phyloP scores from a whole-genome alignment of 2,329 filamentous ascomycete species.

The Ophiobolus disseminans region DNA sequence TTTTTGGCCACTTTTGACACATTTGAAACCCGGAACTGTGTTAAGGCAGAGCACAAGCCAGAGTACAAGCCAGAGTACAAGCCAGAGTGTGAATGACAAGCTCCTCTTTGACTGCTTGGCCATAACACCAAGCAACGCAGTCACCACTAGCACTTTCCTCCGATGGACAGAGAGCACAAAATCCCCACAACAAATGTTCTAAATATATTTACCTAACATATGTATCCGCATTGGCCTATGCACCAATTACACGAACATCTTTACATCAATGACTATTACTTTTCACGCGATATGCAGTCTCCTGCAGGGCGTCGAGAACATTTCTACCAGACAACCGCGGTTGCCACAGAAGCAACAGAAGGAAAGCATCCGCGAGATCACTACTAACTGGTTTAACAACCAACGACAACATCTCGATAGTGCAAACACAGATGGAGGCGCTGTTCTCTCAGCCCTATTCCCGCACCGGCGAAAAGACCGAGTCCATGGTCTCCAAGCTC shows the following conservation, averaged over 20 bases:
- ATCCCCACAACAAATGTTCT: too few relatives aligned
- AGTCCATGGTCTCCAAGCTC: constrained; percentile 73
- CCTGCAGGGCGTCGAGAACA: constrained; percentile 69
- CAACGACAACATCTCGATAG: constrained; percentile 67
- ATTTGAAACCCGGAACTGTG: too few relatives aligned
- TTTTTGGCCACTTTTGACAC: too few relatives aligned
- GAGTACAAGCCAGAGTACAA: too few relatives aligned
- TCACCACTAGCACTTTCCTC: too few relatives aligned
- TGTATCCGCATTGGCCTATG: too few relatives aligned
- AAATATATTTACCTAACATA: too few relatives aligned
- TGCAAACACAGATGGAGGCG: constrained; percentile 63
- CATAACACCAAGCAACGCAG: too few relatives aligned
- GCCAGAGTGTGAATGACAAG: too few relatives aligned
- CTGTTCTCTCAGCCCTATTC: constrained; percentile 77
- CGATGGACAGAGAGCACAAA: too few relatives aligned
- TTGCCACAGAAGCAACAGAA: constrained; percentile 43
- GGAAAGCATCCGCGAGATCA: constrained; percentile 41
- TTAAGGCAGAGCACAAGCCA: too few relatives aligned
- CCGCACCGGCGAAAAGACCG: constrained; percentile 79
- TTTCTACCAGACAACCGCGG: constrained; percentile 52
- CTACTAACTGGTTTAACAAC: constrained; percentile 72
- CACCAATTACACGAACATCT: not conserved
- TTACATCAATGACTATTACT: constrained; percentile 63
- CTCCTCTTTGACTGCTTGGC: too few relatives aligned
- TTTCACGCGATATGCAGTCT: constrained; percentile 79